Evolutionary conservation across 257 asterid genomes (phyloP).

Genomic region (Solanum rostratum): DNA sequence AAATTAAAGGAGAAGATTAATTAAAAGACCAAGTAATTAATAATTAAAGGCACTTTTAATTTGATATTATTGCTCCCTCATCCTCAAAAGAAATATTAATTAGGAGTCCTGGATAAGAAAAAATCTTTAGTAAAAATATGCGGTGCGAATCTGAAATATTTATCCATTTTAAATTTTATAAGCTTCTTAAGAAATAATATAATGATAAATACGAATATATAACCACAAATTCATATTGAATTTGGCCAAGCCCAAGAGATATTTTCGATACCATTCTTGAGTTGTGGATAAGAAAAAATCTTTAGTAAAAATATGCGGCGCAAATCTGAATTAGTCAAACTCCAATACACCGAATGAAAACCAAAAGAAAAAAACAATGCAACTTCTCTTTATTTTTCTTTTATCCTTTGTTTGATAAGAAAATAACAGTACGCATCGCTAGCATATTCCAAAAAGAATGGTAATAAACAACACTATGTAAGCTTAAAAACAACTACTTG

Average conservation of each 20-base stretch:
- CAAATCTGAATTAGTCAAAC: too few relatives aligned
- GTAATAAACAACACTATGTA: neutral
- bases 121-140: too few relatives aligned
- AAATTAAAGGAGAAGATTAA: neutral
- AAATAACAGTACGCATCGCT: neutral
- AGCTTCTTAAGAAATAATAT: neutral
- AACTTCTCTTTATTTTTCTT: neutral
- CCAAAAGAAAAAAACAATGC: neutral
- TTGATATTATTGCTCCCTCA: neutral
- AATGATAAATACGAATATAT: neutral
- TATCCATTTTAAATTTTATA: too few relatives aligned
- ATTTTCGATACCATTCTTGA: too few relatives aligned
- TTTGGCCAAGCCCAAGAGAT: too few relatives aligned
- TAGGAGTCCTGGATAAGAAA: too few relatives aligned
- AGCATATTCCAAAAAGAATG: neutral
- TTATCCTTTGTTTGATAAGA: neutral
- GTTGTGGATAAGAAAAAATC: too few relatives aligned
- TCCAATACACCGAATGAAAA: too few relatives aligned
- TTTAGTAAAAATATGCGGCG: too few relatives aligned
- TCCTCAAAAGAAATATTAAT: too few relatives aligned
- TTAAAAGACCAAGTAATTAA: neutral
- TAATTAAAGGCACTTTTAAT: neutral
- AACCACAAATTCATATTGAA: neutral
- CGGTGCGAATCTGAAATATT: too few relatives aligned
- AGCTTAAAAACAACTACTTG: too few relatives aligned